Evolutionary conservation across 2,329 filamentous ascomycete genomes (phyloP), one percentile per base, ranked within the genome.

Genomic region (Phialophora expanda): DNA sequence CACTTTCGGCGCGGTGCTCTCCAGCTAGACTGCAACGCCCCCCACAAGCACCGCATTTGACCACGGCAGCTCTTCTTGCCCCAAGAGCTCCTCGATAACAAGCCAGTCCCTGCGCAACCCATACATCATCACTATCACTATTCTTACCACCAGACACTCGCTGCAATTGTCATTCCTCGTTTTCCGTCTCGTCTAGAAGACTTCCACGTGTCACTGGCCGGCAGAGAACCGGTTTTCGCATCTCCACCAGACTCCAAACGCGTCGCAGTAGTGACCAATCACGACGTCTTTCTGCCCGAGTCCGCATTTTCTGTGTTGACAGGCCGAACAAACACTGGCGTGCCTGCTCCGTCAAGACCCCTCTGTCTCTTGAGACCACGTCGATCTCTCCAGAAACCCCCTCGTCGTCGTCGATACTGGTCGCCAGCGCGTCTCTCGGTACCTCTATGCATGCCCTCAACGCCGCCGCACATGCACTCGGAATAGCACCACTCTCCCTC

Each of bases 241-340:
- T 38, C 46, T 48, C 65, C 66, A 63, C 53, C 56, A 62, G 14
- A 50, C 28, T 20, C n/a, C 8, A 30, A 50, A 60, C 34, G 67
- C 67, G 67, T 65, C 62, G 65, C 67, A 62, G 65, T 51, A 67
- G 46, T 44, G 54, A 58, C 67, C 67, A 69, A 69, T 69, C 67
- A 65, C 53, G 59, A 48, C n/a, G 30, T 44, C 26, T 46, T 20
- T 55, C 55, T 59, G 62, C 46, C 44, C 65, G 38, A 67, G 56
- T 64, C 58, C 60, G 62, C 64, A 62, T 62, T 65, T 68, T 56
- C 59, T 62, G 56, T 69, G 67, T 69, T 69, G 67, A 69, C 67
- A 69, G 64, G 46, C 58, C 17, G 46, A 53, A 61, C 20, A 60
- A 51, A 61, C 44, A 61, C 58, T 38, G 48, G 28, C 34, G 12